Evolutionary conservation across 2,329 filamentous ascomycete species (phyloP).

Genomic region (Aphanoascus verrucosus): DNA sequence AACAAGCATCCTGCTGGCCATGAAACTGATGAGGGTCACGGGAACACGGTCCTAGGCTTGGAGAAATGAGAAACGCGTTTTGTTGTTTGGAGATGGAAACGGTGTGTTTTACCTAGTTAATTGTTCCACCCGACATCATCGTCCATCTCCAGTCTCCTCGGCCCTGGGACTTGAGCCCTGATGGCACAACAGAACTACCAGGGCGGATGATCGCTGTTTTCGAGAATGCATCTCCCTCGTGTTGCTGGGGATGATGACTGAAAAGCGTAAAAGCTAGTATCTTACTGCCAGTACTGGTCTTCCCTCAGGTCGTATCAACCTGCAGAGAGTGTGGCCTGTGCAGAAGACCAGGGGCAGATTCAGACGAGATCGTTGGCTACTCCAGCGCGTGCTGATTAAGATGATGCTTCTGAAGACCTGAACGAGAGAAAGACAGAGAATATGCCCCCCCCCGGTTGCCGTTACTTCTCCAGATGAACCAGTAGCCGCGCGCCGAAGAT

Average conservation of each 20-base stretch:
- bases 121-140: not conserved
- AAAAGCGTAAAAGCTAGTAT: constrained; percentile 5
- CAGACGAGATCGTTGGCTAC: not conserved
- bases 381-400: not conserved
- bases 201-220: constrained; percentile 8
- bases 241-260: constrained; percentile 8
- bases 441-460: no score
- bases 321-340: constrained; percentile 14
- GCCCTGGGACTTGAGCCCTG: not conserved
- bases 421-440: no score
- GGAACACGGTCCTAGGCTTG: not conserved
- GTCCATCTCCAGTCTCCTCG: not conserved
- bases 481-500: not conserved
- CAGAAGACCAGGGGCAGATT: constrained; percentile 8
- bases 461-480: no score
- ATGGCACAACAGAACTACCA: not conserved
- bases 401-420: no score
- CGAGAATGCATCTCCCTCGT: constrained; percentile 8
- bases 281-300: constrained; percentile 6
- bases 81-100: not conserved
- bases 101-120: not conserved
- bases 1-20: constrained; percentile 9
- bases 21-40: not conserved
- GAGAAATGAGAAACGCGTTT: not conserved
- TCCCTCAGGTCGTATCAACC: constrained; percentile 12